Percentiles rank a stretch among this genome's conserved stretches.
phyloP scores from a whole-genome alignment of 257 asterid species.

The Handroanthus guayacan region DNA sequence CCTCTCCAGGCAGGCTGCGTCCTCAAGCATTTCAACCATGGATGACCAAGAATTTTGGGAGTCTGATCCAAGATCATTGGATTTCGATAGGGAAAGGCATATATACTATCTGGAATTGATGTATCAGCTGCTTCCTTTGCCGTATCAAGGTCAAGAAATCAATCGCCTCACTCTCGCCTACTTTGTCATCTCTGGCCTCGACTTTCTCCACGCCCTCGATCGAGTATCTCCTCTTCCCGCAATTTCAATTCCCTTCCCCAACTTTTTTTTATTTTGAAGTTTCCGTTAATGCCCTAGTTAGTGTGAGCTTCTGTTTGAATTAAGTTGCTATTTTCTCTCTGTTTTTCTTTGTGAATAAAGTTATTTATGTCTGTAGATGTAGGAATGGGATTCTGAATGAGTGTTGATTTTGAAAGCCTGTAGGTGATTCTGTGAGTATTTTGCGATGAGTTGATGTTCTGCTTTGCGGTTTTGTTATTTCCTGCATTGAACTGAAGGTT shows the following conservation, averaged over 20 bases:
- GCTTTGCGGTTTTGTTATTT: background rate
- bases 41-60: conserved; percentile 32
- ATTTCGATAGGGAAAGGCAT: conserved; percentile 84
- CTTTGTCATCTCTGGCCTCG: conserved; percentile 80
- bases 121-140: conserved; percentile 73
- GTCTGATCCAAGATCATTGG: conserved; percentile 37
- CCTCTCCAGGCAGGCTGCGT: background rate
- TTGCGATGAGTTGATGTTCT: background rate
- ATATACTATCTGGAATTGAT: conserved; percentile 69
- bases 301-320: background rate
- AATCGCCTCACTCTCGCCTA: conserved; percentile 89
- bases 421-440: background rate
- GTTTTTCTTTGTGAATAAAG: background rate
- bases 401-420: background rate
- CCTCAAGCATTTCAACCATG: conserved; percentile 32
- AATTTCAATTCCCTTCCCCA: background rate
- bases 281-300: background rate
- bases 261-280: conserved; percentile 8
- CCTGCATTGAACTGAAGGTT: conserved; percentile 16
- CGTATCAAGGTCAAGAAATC: conserved; percentile 82
- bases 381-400: background rate
- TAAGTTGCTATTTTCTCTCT: background rate
- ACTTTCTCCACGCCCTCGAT: conserved; percentile 74
- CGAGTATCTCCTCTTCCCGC: conserved; percentile 50
- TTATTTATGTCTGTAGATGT: conserved; percentile 23